Base-by-base conservation (phyloP, 805 yeast species). In the Grigorovia jiainica region DNA sequence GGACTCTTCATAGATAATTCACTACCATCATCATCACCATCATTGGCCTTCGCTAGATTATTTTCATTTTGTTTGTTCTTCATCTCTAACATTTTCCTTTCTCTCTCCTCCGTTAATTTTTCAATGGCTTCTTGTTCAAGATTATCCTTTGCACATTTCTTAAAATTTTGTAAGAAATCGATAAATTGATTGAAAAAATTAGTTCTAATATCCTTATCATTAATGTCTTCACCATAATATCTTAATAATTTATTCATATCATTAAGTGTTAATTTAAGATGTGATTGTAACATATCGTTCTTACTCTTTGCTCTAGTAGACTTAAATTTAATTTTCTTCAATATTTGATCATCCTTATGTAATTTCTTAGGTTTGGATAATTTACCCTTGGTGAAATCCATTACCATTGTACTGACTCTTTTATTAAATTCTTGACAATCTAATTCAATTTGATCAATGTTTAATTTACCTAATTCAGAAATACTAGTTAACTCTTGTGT, bases 211-310 rank as follows among this genome's bases (percentile, higher is more conserved):
- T 74, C 66, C 30, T 70, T 72, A 42, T 72, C 75, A 3, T 55
- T 46, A 2, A 76, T 73, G 51, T 78, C 78, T 57, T 83, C 94
- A 7, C 90, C 94, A 55, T 78, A 83, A 57, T 75, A 79, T 41
- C 66, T 65, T 85, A 83, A 77, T 43, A 79, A 55, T 42, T 73
- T 71, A 23, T 75, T 75, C 46, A 80, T 72, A 37, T 71, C 76
- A 21, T 65, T 64, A 45, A 73, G 61, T 0, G 84, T 75, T 38
- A 65, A 63, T 19, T 63, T 64, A 7, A 76, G 66, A 48, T 77
- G 83, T 39, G 66, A 74, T 24, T 64, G 53, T 41, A 83, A 61
- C 23, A 73, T 49, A 13, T 71, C 74, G 33, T 74, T 69, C 54
- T 73, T 72, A 34, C 71, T 65, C 48, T 70, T 71, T 0, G 84